phyloP scores from a whole-genome alignment of 2,329 filamentous ascomycete genomes.

The Phyllosticta citrichinensis region DNA sequence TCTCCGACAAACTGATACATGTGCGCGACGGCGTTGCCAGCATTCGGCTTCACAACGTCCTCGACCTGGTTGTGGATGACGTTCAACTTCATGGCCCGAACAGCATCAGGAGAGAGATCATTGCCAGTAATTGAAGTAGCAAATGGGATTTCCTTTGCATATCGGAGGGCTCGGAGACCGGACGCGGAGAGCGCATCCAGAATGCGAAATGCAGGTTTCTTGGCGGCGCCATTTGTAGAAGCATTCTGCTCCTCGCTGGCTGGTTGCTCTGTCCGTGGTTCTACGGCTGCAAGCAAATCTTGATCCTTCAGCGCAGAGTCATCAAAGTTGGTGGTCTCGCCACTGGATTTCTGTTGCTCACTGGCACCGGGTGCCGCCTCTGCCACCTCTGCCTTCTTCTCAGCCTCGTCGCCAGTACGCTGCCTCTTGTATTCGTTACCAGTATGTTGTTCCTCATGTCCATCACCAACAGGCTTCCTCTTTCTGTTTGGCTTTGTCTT shows the following conservation, averaged over 20 bases:
- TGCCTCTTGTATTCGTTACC: slow-evolving; percentile 17
- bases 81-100: slow-evolving; percentile 73
- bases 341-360: slow-evolving; percentile 11
- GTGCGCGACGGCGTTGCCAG: slow-evolving; percentile 76
- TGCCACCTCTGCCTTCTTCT: background rate
- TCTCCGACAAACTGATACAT: slow-evolving; percentile 69
- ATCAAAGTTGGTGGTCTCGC: slow-evolving; percentile 12
- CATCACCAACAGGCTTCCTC: background rate
- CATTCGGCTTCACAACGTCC: slow-evolving; percentile 60
- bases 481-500: slow-evolving; percentile 16
- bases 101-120: slow-evolving; percentile 70
- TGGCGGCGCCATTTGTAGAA: slow-evolving; percentile 17
- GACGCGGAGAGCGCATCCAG: slow-evolving; percentile 92
- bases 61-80: slow-evolving; percentile 70
- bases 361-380: background rate
- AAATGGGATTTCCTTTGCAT: slow-evolving; percentile 83
- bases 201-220: slow-evolving; percentile 55
- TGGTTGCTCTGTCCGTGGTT: background rate
- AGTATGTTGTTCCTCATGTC: background rate
- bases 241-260: slow-evolving; percentile 5
- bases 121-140: slow-evolving; percentile 77
- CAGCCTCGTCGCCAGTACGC: slow-evolving; percentile 12
- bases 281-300: background rate
- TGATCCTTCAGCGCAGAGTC: slow-evolving; percentile 4
- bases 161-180: slow-evolving; percentile 80